Evolutionary conservation across 2,329 filamentous ascomycete species (phyloP), one percentile per base, ranked within the genome.

Genomic region (Penicillium sp.): DNA sequence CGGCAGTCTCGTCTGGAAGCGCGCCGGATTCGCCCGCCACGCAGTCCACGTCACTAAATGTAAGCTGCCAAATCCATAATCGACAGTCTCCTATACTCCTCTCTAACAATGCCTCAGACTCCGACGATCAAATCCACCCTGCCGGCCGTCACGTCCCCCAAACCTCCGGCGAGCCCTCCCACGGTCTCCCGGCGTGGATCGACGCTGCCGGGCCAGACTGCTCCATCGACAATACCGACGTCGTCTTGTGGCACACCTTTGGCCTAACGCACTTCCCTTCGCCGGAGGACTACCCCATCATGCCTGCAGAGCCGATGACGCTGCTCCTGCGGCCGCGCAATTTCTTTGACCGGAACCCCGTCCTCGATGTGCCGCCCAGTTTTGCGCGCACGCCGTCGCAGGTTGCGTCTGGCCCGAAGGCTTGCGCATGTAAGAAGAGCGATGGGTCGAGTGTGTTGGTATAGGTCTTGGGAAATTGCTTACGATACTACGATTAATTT

Each of bases 171-270:
- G 83, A 88, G 51, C 84, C 85, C 0, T 85, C 84, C 0, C 68
- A 71, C 28, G 87, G 87, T 20, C 71, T 94, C 2, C 83, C 85
- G 0, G 75, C 81, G 51, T 91, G 87, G 87, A 84, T 93, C 52
- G 69, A 73, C 13, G 57, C 53, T 10, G 80, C 80, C 16, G 79
- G 88, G 45, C 81, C 85, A 9, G 70, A 70, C 31, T 80, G 78
- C 41, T 77, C 72, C 17, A 81, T 94, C 51, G 86, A 85, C 39
- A 85, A 95, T 71, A 86, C 82, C 1, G 87, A 96, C 61, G 71
- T 95, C 19, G 89, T 96, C 1, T 77, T 95, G 11, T 96, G 89
- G 89, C 89, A 95, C 69, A 94, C 88, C 0, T 96, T 95, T 58
- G 90, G 90, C 23, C 75, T 95, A 23, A 91, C 85, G 1, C 90